These are phyloP conservation scores for Rhododendron mucronatum DNA, from an alignment of 148 eudicot genomes.

Conservation along the genomic window DNA sequence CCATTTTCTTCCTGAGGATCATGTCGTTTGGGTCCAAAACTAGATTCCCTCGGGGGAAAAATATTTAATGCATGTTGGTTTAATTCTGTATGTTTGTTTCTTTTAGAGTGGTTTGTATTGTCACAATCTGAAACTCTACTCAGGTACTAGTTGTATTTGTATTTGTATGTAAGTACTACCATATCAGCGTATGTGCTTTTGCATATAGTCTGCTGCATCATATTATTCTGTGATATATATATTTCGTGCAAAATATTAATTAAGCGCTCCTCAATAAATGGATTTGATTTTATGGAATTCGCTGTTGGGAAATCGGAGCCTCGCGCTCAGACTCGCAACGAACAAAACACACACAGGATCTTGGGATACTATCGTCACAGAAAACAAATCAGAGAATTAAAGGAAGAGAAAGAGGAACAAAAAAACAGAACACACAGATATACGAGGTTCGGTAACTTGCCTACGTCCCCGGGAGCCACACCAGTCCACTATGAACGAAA, in stretches of 20 bases:
- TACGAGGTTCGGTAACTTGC: no score
- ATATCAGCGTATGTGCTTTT: not conserved
- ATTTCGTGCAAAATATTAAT: not conserved
- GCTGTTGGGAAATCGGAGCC: no score
- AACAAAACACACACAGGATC: no score
- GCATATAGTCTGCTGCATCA: not conserved
- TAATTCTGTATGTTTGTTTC: not conserved
- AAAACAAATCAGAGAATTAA: no score
- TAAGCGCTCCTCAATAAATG: not conserved
- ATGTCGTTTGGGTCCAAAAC: constrained; percentile 21
- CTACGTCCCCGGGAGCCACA: no score
- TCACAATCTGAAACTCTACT: not conserved
- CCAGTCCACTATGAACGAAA: no score
- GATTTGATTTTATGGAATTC: not conserved
- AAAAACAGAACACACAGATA: no score
- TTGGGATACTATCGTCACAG: no score
- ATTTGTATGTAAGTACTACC: not conserved
- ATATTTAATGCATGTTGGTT: not conserved
- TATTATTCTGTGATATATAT: not conserved
- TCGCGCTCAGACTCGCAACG: no score
- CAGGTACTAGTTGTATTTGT: not conserved
- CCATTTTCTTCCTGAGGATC: constrained; percentile 27
- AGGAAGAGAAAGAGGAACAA: no score
- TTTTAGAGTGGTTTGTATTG: not conserved
- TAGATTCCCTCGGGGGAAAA: not conserved